Percentiles rank a stretch among this genome's conserved stretches.
These are phyloP conservation scores for Tetrapisispora pingtungensis DNA, from an alignment of 805 yeast genomes.

Conservation along the genomic window DNA sequence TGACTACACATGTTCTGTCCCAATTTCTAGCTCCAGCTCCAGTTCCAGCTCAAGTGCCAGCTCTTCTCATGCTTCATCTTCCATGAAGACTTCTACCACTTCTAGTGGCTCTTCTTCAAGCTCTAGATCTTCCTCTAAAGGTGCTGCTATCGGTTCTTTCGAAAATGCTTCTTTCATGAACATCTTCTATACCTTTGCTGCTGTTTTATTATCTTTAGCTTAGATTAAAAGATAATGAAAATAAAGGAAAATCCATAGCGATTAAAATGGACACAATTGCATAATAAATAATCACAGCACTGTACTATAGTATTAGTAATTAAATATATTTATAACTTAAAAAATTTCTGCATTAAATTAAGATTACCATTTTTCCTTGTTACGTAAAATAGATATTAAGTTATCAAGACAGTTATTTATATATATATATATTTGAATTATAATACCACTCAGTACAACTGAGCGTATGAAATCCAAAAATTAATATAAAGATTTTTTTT, in stretches of 20 bases:
- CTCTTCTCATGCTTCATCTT: not conserved
- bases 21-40: conserved; percentile 40
- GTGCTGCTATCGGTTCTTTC: conserved; percentile 2
- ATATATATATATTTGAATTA: no score
- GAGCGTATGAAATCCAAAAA: no score
- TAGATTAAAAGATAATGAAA: not conserved
- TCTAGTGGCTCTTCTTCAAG: not conserved
- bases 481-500: no score
- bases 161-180: not conserved
- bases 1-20: conserved; percentile 64
- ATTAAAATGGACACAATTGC: not conserved
- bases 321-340: not conserved
- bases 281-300: not conserved
- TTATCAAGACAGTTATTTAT: no score
- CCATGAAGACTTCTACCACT: not conserved
- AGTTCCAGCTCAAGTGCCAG: not conserved
- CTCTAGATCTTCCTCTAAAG: not conserved
- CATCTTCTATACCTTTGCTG: conserved; percentile 2
- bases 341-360: not conserved
- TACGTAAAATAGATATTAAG: no score
- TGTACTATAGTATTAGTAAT: not conserved
- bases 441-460: no score
- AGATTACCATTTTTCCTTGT: no score
- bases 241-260: not conserved
- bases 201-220: conserved; percentile 3